Conservation (phyloP, 1,284 basidiomycete species). For the Irpex sp. region DNA sequence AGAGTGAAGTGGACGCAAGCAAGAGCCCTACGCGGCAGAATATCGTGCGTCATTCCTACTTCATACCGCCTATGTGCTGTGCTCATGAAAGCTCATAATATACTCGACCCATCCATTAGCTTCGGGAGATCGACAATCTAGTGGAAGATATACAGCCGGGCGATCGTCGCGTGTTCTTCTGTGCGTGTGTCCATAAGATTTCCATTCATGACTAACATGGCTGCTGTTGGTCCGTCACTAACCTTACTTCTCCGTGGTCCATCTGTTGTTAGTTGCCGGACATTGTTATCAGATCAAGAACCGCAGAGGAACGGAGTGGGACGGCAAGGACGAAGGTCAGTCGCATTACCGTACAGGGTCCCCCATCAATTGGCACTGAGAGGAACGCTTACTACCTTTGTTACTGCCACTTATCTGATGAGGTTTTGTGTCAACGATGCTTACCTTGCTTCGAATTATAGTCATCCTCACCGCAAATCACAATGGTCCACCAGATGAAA, state of each 20-base stretch:
- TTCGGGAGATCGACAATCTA: conserved; percentile 5
- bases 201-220: too few species aligned
- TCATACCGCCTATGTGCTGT: background rate
- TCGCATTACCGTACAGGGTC: too few species aligned
- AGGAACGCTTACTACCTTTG: too few species aligned
- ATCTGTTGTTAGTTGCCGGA: conserved; percentile 9
- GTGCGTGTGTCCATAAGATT: background rate
- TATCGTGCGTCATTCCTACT: background rate
- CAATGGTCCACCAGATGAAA: background rate
- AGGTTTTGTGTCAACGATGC: background rate
- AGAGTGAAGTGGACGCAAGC: background rate
- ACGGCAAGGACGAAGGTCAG: conserved; percentile 13
- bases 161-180: conserved; percentile 13
- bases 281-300: conserved; percentile 13
- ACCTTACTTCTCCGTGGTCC: background rate
- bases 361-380: too few species aligned
- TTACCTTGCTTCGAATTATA: background rate
- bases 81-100: background rate
- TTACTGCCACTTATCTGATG: too few species aligned
- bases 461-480: conserved; percentile 9
- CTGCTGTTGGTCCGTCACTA: too few species aligned
- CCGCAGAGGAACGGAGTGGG: conserved; percentile 6
- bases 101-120: background rate
- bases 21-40: background rate
- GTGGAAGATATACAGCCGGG: conserved; percentile 1